phyloP scores from a whole-genome alignment of 2,329 filamentous ascomycete genomes.

The Chrysoporthe puriensis region DNA sequence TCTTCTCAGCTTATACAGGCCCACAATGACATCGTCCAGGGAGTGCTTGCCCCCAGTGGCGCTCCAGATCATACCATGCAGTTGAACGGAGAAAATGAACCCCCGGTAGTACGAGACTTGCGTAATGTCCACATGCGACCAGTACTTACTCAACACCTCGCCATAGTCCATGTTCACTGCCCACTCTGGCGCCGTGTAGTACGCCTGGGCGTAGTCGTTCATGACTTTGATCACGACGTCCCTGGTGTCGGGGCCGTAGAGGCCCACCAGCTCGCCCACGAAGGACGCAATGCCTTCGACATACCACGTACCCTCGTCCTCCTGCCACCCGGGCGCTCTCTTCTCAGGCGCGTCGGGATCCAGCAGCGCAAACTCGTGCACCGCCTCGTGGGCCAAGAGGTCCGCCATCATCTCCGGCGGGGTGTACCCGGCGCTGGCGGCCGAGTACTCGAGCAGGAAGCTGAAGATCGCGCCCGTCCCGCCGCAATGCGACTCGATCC shows the following conservation, averaged over 20 bases:
- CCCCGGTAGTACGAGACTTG: conserved; percentile 23
- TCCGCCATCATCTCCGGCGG: conserved; percentile 15
- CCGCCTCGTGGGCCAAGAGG: conserved; percentile 27
- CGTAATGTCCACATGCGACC: conserved; percentile 21
- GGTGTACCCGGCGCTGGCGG: conserved; percentile 5
- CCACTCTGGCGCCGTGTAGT: conserved; percentile 22
- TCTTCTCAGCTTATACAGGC: conserved; percentile 21
- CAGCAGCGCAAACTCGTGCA: conserved; percentile 27
- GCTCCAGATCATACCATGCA: conserved; percentile 21
- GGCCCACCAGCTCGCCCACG: conserved; percentile 22
- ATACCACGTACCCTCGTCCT: conserved; percentile 22
- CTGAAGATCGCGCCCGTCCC: conserved; percentile 13
- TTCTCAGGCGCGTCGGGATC: background rate
- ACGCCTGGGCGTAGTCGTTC: conserved; percentile 27
- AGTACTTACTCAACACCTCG: conserved; percentile 22
- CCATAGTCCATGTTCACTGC: conserved; percentile 12
- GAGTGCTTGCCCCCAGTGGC: conserved; percentile 16
- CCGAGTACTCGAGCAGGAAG: conserved; percentile 26
- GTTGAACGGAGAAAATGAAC: conserved; percentile 21
- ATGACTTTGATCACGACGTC: conserved; percentile 19
- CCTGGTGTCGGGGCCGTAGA: conserved; percentile 12
- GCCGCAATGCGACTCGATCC: conserved; percentile 15
- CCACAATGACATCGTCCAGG: conserved; percentile 27
- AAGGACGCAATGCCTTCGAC: conserved; percentile 26
- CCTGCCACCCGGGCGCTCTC: conserved; percentile 1